Base-by-base conservation (phyloP, 805 yeast species). In the Clavispora carvajalis region DNA sequence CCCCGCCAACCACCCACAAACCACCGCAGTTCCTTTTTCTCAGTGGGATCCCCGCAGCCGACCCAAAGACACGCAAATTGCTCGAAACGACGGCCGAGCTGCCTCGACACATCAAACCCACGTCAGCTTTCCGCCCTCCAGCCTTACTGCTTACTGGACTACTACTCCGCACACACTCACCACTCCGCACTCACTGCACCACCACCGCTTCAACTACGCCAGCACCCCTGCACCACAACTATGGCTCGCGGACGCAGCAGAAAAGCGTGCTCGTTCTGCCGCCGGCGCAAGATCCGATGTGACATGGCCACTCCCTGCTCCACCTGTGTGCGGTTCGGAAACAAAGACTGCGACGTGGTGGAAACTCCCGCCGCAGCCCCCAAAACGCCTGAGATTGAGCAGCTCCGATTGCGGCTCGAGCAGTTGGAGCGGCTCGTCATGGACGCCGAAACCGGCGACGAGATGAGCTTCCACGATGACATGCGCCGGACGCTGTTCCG, bases 241-340 rank as follows among this genome's bases (percentile, higher is more conserved):
- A 29, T 37, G 39, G 25, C 25, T 12, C 18, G 72, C 28, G 57
- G 69, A 26, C 53, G 77, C 31, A 67, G 63, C 17, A 54, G 65
- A 30, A 64, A 67, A 37, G 77, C 78, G 5, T 74, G 78, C 52
- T 77, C 73, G 47, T 63, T 58, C 26, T 74, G 79, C 39, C 62
- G 72, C n/a, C 64, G 59, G 34, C 58, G 68, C 45, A 67, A 67
- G 53, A 64, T 63, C 47, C 62, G 61, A 39, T 67, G 73, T 43
- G 60, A 67, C 48, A 71, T 70, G 6, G 51, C 45, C 21, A 9
- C 53, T 2, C 57, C 58, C n/a, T 59, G 63, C 33, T 34, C 49
- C 15, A 48, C 51, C 39, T 59, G 63, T 37, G 25, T 46, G 19
- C 49, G 44, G 22, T 48, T 50, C 40, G 22, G 31, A 18, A 45